Evolutionary conservation across 148 eudicot species (phyloP), one percentile per base, ranked within the genome.

Genomic region (Rhododendron simsii): DNA sequence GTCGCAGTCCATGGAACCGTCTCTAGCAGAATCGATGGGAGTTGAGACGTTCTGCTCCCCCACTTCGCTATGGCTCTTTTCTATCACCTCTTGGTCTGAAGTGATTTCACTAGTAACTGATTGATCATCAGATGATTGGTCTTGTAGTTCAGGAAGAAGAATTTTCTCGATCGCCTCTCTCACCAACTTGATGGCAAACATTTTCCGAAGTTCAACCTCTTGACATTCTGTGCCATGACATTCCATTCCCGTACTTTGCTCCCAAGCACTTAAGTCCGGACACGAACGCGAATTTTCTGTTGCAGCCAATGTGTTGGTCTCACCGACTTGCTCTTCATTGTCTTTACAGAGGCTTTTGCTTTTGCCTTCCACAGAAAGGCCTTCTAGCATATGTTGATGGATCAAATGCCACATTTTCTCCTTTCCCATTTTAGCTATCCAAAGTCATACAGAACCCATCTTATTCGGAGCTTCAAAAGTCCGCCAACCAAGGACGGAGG

Each of bases 401-500:
- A 95, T 92, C 90, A 93, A 85, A 87, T 91, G 92, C 99, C 99
- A 97, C 98, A 97, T 95, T 9, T 75, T 7, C 79, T 26, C 37
- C 30, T 61, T 67, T 75, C 73, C 45, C 28, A 71, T 14, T 71
- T 33, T 6, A 71, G 76, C 76, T 71, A 84, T 91, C 96, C 10
- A 97, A 93, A 87, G 93, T 97, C 82, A 95, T 97, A 86, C 96
- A 93, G 89, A 97, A 97, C 78, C 99, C 99, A 21, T 85, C 92
- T 91, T 74, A 89, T 30, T 30, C 30, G 30, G 30, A 98, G 89
- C 94, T 98, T 33, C 98, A 98, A 85, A 98, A 98, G 88, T 92
- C 99, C 20, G 95, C 98, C 12, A 95, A 95, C 88, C 99, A 98
- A 87, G 99, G 99, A 3, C 90, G 99, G 85, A 92, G 98, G 79